Conservation (phyloP, 352 stramenopile genomes). For the Globisporangium paddicum region DNA sequence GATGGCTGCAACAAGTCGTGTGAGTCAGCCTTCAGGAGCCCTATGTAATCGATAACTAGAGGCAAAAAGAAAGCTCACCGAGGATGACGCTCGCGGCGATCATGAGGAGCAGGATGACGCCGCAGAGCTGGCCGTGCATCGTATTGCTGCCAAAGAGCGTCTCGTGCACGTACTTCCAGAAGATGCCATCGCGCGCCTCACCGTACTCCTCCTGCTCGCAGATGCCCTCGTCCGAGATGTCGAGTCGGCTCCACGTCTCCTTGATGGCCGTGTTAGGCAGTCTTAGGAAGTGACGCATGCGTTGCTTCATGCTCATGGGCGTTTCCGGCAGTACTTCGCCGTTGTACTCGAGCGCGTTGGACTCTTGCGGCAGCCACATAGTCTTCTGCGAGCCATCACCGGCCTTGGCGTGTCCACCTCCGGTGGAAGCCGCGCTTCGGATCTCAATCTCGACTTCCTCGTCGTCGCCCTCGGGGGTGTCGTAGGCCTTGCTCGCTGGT, state of each 20-base stretch:
- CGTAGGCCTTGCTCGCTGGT: slow-evolving; percentile 13
- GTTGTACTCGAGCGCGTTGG: slow-evolving; percentile 16
- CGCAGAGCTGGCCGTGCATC: slow-evolving; percentile 45
- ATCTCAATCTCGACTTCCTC: slow-evolving; percentile 33
- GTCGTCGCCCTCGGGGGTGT: slow-evolving; percentile 19
- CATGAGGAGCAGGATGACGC: slow-evolving; percentile 61
- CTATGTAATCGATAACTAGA: no score
- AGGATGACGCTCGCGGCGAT: slow-evolving; percentile 66
- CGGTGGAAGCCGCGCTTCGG: neutral
- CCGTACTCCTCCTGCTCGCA: slow-evolving; percentile 32
- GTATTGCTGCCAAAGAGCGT: slow-evolving; percentile 68
- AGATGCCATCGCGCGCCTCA: slow-evolving; percentile 21
- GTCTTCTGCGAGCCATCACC: neutral
- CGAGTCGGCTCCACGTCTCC: slow-evolving; percentile 24
- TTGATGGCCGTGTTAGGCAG: slow-evolving; percentile 30
- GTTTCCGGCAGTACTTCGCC: slow-evolving; percentile 13
- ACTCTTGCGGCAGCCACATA: slow-evolving; percentile 16
- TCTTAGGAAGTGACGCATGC: slow-evolving; percentile 21
- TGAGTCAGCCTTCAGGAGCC: no score
- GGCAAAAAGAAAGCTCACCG: no score
- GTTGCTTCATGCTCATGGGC: slow-evolving; percentile 10
- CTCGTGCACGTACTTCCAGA: slow-evolving; percentile 60
- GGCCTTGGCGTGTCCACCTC: neutral
- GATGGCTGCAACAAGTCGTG: slow-evolving; percentile 25
- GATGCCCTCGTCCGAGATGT: slow-evolving; percentile 29